Evolutionary conservation across 2,329 filamentous ascomycete genomes (phyloP).

Genomic region (Cladosporium sp.): DNA sequence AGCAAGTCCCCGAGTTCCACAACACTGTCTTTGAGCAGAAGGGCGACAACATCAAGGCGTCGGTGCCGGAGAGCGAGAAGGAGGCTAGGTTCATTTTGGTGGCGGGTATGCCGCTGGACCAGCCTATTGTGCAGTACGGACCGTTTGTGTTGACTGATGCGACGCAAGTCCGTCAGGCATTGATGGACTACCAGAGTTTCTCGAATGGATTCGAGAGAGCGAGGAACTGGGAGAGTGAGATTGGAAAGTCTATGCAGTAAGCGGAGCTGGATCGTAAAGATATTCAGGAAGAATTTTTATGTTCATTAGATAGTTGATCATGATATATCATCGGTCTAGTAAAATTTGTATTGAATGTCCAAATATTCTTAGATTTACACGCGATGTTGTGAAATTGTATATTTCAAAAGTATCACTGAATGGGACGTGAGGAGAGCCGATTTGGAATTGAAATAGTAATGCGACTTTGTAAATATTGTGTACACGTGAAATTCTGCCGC

Average conservation of each 20-base stretch:
- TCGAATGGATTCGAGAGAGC: constrained; percentile 80
- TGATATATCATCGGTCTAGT: background rate
- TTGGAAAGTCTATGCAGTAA: constrained; percentile 71
- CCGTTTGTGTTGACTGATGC: constrained; percentile 76
- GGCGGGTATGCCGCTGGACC: constrained; percentile 76
- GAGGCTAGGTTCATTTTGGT: constrained; percentile 66
- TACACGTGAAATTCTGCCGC: constrained; percentile 13
- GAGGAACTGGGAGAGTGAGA: constrained; percentile 78
- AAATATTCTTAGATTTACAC: background rate
- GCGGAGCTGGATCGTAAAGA: background rate
- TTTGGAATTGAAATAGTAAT: background rate
- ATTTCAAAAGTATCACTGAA: background rate
- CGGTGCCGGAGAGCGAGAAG: constrained; percentile 66
- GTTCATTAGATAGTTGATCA: background rate
- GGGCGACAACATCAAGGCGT: constrained; percentile 73
- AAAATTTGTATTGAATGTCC: background rate
- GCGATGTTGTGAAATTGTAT: background rate
- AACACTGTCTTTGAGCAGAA: constrained; percentile 84
- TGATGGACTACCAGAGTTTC: constrained; percentile 71
- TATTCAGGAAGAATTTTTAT: background rate
- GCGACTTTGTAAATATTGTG: background rate
- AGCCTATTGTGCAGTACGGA: constrained; percentile 79
- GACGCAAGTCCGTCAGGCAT: constrained; percentile 73
- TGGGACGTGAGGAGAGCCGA: background rate
- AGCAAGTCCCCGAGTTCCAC: constrained; percentile 67